Conservation (phyloP, 2,329 filamentous ascomycete genomes). For the Colletotrichum spinosum region DNA sequence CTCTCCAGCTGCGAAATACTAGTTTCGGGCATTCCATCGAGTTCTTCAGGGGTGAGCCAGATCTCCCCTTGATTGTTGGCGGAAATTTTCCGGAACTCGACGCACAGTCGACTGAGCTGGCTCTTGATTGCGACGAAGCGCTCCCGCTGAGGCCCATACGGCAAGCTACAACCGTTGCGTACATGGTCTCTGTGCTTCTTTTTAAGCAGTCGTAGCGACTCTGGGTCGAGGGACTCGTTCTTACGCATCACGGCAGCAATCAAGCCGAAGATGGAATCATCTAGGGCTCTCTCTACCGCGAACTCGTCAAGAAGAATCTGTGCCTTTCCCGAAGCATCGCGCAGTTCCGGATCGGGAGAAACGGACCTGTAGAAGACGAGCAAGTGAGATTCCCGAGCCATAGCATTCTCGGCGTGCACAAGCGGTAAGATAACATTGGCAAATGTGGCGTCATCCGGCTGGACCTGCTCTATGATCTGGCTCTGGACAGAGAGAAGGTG, state of each 20-base stretch:
- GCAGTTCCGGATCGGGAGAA: constrained; percentile 7
- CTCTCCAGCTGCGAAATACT: constrained; percentile 72
- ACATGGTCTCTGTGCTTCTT: constrained; percentile 10
- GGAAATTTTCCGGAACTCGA: background rate
- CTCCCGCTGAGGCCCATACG: background rate
- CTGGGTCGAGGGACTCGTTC: background rate
- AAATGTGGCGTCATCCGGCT: constrained; percentile 14
- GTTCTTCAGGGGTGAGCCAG: background rate
- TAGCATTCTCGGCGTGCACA: constrained; percentile 14
- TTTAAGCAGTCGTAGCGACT: background rate
- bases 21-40: background rate
- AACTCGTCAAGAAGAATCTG: constrained; percentile 6
- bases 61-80: background rate
- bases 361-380: constrained; percentile 21
- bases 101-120: background rate
- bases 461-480: background rate
- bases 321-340: constrained; percentile 10
- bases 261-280: constrained; percentile 11
- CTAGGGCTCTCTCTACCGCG: background rate
- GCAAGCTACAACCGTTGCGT: constrained; percentile 7
- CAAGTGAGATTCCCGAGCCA: background rate
- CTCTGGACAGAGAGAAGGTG: background rate
- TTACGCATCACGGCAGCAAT: constrained; percentile 2
- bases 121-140: constrained; percentile 6
- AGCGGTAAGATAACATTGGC: constrained; percentile 11